Percentiles rank a stretch among this genome's conserved stretches.
These are phyloP conservation scores for Cladophialophora yegresii DNA, from an alignment of 2,329 filamentous ascomycete genomes.

Conservation along the genomic window DNA sequence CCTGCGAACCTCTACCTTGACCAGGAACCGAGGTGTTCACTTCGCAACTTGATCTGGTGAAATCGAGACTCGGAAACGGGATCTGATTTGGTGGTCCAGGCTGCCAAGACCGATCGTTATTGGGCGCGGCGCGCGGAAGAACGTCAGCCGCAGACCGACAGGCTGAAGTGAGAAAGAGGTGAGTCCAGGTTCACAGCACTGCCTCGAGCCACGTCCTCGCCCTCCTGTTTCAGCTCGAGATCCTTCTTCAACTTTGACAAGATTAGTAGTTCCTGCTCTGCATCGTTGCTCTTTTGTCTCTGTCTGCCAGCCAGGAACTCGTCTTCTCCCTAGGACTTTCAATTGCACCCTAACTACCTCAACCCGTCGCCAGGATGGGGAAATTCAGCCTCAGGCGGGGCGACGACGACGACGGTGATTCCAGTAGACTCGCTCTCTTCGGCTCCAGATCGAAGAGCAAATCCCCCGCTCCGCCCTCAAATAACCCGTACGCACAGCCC, in stretches of 20 bases:
- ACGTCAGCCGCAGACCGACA: conserved; percentile 4
- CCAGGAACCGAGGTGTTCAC: background rate
- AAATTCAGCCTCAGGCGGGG: conserved; percentile 56
- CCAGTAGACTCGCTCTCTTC: conserved; percentile 60
- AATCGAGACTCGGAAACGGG: conserved; percentile 1
- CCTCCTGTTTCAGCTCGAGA: conserved; percentile 32
- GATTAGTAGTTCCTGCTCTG: conserved; percentile 1
- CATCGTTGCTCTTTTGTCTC: background rate
- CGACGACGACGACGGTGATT: conserved; percentile 53
- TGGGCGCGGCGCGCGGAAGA: background rate
- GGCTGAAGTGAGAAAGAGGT: background rate
- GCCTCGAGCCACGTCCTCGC: conserved; percentile 7
- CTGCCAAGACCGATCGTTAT: conserved; percentile 16
- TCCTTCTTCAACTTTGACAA: conserved; percentile 16
- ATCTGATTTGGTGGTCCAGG: conserved; percentile 15
- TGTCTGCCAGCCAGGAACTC: background rate
- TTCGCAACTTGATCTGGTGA: background rate
- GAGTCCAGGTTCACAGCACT: conserved; percentile 21
- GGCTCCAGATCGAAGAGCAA: conserved; percentile 59
- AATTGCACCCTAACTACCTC: background rate
- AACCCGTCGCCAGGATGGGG: conserved; percentile 40
- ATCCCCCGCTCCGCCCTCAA: conserved; percentile 50
- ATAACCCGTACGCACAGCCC: conserved; percentile 60
- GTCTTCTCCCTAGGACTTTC: background rate
- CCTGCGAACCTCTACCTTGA: conserved; percentile 26